phyloP scores from a whole-genome alignment of 106 monocot species.

The Phalaenopsis equestris region DNA sequence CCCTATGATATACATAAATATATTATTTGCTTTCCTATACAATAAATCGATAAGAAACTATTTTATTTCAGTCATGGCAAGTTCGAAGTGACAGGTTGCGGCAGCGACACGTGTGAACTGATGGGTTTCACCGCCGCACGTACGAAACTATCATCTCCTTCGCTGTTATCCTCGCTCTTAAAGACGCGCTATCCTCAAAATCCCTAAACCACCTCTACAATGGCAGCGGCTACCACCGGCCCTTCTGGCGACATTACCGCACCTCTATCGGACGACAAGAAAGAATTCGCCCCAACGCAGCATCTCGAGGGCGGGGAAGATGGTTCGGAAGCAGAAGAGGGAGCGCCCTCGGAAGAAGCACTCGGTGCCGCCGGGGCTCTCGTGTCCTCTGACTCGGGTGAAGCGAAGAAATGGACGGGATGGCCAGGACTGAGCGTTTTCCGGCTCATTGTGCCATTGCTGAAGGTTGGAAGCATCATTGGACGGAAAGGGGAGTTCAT shows the following conservation, averaged over 20 bases:
- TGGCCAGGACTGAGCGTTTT: constrained; percentile 85
- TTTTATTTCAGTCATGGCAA: too few relatives aligned
- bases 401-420: constrained; percentile 72
- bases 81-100: too few relatives aligned
- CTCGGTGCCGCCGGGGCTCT: background rate
- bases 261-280: background rate
- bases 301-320: background rate
- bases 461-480: constrained; percentile 80
- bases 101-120: too few relatives aligned
- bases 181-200: background rate
- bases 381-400: background rate
- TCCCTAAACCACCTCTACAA: background rate
- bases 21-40: too few relatives aligned
- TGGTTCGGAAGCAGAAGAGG: background rate
- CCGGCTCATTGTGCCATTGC: constrained; percentile 61
- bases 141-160: too few relatives aligned
- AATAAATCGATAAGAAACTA: too few relatives aligned
- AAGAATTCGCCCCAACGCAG: background rate
- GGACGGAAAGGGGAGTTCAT: constrained; percentile 79
- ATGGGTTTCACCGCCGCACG: too few relatives aligned
- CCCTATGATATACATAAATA: too few relatives aligned
- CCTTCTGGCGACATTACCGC: background rate
- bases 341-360: background rate
- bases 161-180: too few relatives aligned
- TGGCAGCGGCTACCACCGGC: constrained; percentile 5